These are phyloP conservation scores for Cryphonectria nitschkei DNA, from an alignment of 2,329 filamentous ascomycete genomes.

Conservation along the genomic window DNA sequence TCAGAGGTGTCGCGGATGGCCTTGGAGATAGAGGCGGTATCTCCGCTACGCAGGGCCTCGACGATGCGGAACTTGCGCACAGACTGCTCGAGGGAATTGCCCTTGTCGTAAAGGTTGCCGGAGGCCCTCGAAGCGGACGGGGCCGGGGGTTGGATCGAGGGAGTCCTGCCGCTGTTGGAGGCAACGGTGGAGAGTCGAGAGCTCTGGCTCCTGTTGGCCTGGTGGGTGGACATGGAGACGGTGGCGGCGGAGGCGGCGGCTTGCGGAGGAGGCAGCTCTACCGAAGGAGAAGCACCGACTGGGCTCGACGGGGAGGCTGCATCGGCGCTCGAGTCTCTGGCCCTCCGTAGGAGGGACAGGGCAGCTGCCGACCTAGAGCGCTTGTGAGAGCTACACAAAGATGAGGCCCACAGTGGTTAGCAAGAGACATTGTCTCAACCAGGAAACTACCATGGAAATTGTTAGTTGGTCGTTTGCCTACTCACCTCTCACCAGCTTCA, in stretches of 20 bases:
- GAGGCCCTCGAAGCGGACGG: constrained; percentile 38
- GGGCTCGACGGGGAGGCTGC: constrained; percentile 39
- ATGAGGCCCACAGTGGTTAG: constrained; percentile 3
- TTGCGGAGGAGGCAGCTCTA: constrained; percentile 39
- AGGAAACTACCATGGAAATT: too few relatives aligned
- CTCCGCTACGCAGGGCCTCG: constrained; percentile 86
- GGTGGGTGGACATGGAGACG: constrained; percentile 43
- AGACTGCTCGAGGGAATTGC: constrained; percentile 80
- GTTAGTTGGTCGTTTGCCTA: not conserved
- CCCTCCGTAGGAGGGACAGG: constrained; percentile 55
- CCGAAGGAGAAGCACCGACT: constrained; percentile 38
- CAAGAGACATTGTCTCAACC: constrained; percentile 11
- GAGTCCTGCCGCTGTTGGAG: constrained; percentile 45
- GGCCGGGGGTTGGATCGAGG: constrained; percentile 40
- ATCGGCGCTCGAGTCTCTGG: constrained; percentile 52
- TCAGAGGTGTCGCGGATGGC: constrained; percentile 72
- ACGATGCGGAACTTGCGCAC: constrained; percentile 94
- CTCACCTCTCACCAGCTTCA: constrained; percentile 28
- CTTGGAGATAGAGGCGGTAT: constrained; percentile 87
- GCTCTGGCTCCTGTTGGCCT: constrained; percentile 47
- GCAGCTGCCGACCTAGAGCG: constrained; percentile 58
- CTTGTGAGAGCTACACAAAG: constrained; percentile 44
- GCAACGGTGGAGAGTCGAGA: constrained; percentile 52
- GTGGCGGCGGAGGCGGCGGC: constrained; percentile 33
- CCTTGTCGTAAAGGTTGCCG: constrained; percentile 46